Conservation (phyloP, 108 stramenopile genomes). For the Cyclotella sp. region DNA sequence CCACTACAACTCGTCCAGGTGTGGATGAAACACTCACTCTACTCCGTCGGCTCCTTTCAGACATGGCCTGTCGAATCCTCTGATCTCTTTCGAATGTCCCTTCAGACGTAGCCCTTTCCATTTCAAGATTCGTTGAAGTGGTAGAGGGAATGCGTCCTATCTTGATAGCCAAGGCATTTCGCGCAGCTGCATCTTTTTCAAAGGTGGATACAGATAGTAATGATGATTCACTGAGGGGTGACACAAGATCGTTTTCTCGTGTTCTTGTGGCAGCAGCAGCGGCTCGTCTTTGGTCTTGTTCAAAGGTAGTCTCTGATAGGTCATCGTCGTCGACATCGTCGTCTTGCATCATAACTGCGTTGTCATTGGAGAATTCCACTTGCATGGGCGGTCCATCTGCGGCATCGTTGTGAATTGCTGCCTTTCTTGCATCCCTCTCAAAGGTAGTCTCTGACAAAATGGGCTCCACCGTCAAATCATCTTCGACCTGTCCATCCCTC, state of each 20-base stretch:
- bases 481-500: neutral
- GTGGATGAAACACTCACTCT: neutral
- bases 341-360: neutral
- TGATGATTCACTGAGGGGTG: constrained; percentile 17
- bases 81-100: constrained; percentile 13
- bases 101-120: neutral
- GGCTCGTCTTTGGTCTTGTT: constrained; percentile 11
- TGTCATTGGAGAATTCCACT: constrained; percentile 2
- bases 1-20: neutral
- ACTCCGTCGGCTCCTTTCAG: neutral
- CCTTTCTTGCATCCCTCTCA: constrained; percentile 34
- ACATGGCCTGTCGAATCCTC: neutral
- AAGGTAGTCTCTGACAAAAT: constrained; percentile 45
- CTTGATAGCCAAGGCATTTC: constrained; percentile 14
- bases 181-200: constrained; percentile 36
- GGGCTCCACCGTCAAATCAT: constrained; percentile 29
- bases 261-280: neutral
- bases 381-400: constrained; percentile 1
- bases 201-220: constrained; percentile 36
- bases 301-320: constrained; percentile 34
- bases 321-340: neutral
- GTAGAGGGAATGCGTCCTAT: constrained; percentile 16
- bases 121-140: neutral
- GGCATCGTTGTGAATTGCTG: neutral
- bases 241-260: neutral